Evolutionary conservation across 1,139 yeast species (phyloP).

Genomic region (Geotrichum carabidarum): DNA sequence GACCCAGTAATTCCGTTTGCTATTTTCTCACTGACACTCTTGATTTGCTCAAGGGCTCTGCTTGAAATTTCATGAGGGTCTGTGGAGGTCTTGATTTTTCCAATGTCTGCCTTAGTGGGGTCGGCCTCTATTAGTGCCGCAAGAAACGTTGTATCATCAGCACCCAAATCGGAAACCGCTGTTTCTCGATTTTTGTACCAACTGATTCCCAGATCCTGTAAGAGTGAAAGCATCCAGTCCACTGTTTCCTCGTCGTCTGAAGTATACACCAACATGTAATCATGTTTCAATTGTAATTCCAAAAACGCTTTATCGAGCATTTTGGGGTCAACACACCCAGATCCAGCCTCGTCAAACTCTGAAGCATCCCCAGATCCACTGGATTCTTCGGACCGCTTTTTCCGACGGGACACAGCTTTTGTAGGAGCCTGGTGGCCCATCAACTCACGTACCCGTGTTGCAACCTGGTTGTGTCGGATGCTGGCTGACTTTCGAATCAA

Average conservation of each 20-base stretch:
- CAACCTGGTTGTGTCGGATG: slow-evolving; percentile 22
- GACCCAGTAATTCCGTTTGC: slow-evolving; percentile 22
- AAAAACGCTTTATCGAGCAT: slow-evolving; percentile 15
- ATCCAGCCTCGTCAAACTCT: background rate
- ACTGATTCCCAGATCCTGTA: slow-evolving; percentile 24
- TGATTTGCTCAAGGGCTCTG: slow-evolving; percentile 44
- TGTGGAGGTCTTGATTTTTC: slow-evolving; percentile 43
- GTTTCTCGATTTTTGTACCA: slow-evolving; percentile 23
- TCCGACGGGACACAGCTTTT: too few relatives aligned
- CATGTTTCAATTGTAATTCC: slow-evolving; percentile 22
- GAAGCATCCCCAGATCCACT: too few relatives aligned
- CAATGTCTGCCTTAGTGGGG: slow-evolving; percentile 35
- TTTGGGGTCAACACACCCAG: background rate
- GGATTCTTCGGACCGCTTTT: background rate
- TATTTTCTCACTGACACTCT: slow-evolving; percentile 42
- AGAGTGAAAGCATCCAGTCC: slow-evolving; percentile 27
- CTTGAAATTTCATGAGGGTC: slow-evolving; percentile 41
- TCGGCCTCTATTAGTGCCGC: background rate
- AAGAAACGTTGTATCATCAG: too few relatives aligned
- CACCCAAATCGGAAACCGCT: background rate
- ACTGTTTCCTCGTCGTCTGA: slow-evolving; percentile 23
- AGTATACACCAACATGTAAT: slow-evolving; percentile 25
- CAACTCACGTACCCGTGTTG: slow-evolving; percentile 26
- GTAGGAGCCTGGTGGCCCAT: slow-evolving; percentile 17
- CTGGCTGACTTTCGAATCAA: slow-evolving; percentile 21